phyloP scores from a whole-genome alignment of 176 grass and related monocot genomes.

The Hyparrhenia diplandra region DNA sequence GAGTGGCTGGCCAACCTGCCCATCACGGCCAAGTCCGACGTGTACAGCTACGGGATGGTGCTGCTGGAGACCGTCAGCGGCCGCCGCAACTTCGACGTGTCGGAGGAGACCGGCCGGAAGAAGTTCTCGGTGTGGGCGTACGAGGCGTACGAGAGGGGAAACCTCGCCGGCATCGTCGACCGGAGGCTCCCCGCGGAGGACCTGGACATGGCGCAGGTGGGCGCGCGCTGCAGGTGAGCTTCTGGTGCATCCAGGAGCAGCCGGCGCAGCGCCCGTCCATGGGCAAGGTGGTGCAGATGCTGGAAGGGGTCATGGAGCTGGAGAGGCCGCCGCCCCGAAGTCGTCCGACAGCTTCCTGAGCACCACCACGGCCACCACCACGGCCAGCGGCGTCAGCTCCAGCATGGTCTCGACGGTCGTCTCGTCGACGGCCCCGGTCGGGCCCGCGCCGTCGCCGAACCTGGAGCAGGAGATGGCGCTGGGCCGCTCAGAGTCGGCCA shows the following conservation, averaged over 20 bases:
- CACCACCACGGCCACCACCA: constrained; percentile 31
- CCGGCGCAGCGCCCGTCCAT: too few relatives aligned
- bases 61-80: constrained; percentile 63
- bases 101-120: constrained; percentile 67
- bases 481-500: constrained; percentile 21
- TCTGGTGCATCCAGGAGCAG: too few relatives aligned
- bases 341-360: neutral
- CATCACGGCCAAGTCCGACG: constrained; percentile 66
- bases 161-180: neutral
- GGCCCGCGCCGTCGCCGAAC: constrained; percentile 1
- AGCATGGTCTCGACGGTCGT: constrained; percentile 39
- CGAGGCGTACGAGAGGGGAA: constrained; percentile 82
- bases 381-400: constrained; percentile 17
- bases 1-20: constrained; percentile 97
- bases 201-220: too few relatives aligned
- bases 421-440: neutral
- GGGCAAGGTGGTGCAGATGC: too few relatives aligned
- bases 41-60: constrained; percentile 67
- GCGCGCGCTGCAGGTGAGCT: too few relatives aligned
- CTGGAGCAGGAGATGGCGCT: constrained; percentile 31
- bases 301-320: too few relatives aligned
- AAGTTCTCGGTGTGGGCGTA: constrained; percentile 92
- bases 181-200: too few relatives aligned
- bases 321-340: too few relatives aligned
- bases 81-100: constrained; percentile 76